Percentiles rank a stretch among this genome's conserved stretches.
Evolutionary conservation across 495 filamentous ascomycete species (phyloP).

Genomic region (Delitschia confertaspora): DNA sequence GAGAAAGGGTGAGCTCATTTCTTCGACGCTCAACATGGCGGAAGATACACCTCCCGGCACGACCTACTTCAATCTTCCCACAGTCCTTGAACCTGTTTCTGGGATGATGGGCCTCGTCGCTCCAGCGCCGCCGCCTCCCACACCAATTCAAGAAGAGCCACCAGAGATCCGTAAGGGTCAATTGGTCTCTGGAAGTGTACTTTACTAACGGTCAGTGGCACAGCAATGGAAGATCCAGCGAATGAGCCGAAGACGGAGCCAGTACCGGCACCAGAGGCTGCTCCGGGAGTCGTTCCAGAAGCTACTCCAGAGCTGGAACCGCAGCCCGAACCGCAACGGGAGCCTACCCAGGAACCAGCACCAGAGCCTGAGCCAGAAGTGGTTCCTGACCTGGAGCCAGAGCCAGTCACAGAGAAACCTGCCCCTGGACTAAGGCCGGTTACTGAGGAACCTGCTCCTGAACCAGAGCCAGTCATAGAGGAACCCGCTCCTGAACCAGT

Average conservation of each 20-base stretch:
- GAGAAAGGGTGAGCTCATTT: too few relatives aligned
- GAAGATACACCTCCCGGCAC: too few relatives aligned
- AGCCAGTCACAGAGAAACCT: constrained; percentile 2
- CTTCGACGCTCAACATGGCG: too few relatives aligned
- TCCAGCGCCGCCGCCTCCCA: constrained; percentile 13
- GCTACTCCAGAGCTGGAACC: not conserved
- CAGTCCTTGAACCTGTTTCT: too few relatives aligned
- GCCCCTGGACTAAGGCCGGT: not conserved
- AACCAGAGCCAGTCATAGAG: not conserved
- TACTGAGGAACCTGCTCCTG: not conserved
- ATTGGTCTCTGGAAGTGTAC: not conserved
- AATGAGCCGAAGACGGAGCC: too few relatives aligned
- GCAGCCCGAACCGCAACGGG: not conserved
- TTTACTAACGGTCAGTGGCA: not conserved
- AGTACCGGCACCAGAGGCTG: too few relatives aligned
- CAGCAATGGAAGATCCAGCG: not conserved
- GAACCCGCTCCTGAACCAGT: not conserved
- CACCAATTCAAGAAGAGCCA: constrained; percentile 14
- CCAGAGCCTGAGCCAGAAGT: not conserved
- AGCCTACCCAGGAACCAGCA: not conserved
- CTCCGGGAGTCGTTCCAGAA: too few relatives aligned
- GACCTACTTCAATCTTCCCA: too few relatives aligned
- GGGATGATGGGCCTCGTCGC: too few relatives aligned
- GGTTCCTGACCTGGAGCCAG: too few relatives aligned
- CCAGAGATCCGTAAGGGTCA: not conserved